Evolutionary conservation across 2,329 filamentous ascomycete genomes (phyloP).

Genomic region (Curvularia lunata): DNA sequence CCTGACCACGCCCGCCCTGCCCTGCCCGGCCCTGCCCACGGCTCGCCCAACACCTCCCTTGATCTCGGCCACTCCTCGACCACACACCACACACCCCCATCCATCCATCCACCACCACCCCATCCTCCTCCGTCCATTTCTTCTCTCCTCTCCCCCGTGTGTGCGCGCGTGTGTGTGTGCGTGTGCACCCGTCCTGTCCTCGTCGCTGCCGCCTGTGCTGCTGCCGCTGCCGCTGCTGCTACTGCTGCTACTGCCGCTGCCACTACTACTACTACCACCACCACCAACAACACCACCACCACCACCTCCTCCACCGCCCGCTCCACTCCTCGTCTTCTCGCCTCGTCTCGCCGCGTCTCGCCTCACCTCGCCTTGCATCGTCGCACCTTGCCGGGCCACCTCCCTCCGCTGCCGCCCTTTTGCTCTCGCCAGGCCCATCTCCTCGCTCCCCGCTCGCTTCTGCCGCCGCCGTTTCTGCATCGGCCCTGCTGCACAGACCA

Average conservation of each 20-base stretch:
- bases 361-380: neutral
- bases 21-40: constrained; percentile 3
- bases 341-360: neutral
- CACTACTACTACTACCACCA: neutral
- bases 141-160: neutral
- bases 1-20: constrained; percentile 1
- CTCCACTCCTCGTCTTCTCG: neutral
- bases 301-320: neutral
- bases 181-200: neutral
- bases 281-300: neutral
- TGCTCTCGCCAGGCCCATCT: constrained; percentile 10
- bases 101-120: neutral
- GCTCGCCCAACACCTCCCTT: constrained; percentile 13
- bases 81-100: constrained; percentile 5
- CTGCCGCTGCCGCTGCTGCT: neutral
- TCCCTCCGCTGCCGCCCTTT: neutral
- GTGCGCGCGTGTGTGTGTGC: neutral
- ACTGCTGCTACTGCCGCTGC: neutral
- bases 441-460: constrained; percentile 22
- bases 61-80: constrained; percentile 15
- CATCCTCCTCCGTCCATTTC: neutral
- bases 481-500: constrained; percentile 32
- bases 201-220: neutral
- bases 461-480: constrained; percentile 26
- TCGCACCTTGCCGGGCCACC: neutral